Evolutionary conservation across 768 basidiomycete species (phyloP), one percentile per base, ranked within the genome.

Genomic region (Coprinopsis sp.): DNA sequence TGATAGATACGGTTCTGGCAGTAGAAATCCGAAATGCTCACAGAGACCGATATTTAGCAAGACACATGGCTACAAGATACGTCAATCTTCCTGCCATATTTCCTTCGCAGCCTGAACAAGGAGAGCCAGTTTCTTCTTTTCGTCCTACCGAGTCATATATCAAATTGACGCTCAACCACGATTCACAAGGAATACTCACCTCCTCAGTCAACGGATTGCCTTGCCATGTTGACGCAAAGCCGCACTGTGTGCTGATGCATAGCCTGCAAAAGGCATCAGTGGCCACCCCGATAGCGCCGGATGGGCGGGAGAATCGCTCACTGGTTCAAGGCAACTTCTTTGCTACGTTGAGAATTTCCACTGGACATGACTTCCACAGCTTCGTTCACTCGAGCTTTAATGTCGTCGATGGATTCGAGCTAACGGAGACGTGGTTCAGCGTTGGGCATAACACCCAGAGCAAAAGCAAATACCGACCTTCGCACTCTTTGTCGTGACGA

Each of bases 191-290:
- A 37, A 28, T 21, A 48, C 58, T 49, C 53, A 70, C 75, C 60
- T 72, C 67, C 60, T 76, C 73, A 14, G 69, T 73, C 23, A 82
- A 53, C 4, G 73, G 71, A 58, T 81, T 81, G 0, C 79, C 78
- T 54, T 81, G 72, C 66, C 76, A 76, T 18, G 76, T 73, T 0
- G 72, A 74, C 7, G 79, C 79, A 55, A 81, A 82, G 4, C 81
- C 81, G 52, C 81, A 83, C 55, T 82, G 81, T n/a, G 78, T 71
- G 45, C 77, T 77, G 47, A 82, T 73, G 51, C 72, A 74, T 8
- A 83, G 59, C 54, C 78, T 78, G 51, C 22, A 33, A 36, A 28
- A 18, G 31, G 4, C 27, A 27, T 33, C 11, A 47, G 46, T 2
- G 24, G 21, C 42, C 33, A 23, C 18, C 46, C 38, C 41, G 43